Evolutionary conservation across 2,329 filamentous ascomycete species (phyloP).

Genomic region (Zopfia rhizophila): DNA sequence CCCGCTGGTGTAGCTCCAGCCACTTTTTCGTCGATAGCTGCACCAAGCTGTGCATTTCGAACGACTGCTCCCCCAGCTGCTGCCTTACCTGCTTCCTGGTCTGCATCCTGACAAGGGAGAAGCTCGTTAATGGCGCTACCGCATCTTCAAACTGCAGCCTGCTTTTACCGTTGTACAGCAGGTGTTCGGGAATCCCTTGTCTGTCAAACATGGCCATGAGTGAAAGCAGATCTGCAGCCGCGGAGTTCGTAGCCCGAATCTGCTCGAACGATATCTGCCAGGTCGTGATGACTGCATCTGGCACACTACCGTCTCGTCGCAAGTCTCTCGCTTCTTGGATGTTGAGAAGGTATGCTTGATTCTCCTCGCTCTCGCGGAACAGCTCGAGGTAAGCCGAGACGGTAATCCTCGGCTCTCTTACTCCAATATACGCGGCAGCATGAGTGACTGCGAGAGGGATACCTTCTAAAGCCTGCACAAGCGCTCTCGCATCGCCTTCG

Average conservation of each 20-base stretch:
- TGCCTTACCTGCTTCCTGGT: not conserved
- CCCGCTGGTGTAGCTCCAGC: conserved; percentile 31
- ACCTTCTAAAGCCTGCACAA: not conserved
- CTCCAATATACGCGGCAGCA: not conserved
- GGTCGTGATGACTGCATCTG: conserved; percentile 45
- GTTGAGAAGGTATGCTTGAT: conserved; percentile 18
- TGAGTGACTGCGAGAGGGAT: too few relatives aligned
- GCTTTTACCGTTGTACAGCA: conserved; percentile 31
- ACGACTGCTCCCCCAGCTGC: conserved; percentile 19
- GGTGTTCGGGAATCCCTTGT: conserved; percentile 49
- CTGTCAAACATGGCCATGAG: conserved; percentile 59
- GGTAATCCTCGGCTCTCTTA: not conserved
- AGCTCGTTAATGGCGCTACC: conserved; percentile 5
- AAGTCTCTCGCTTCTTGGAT: conserved; percentile 34
- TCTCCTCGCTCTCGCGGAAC: conserved; percentile 46
- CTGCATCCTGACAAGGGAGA: conserved; percentile 2
- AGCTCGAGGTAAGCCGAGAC: conserved; percentile 47
- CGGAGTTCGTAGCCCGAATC: conserved; percentile 34
- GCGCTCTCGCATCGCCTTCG: not conserved
- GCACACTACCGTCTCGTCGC: conserved; percentile 38
- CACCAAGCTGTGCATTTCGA: conserved; percentile 31
- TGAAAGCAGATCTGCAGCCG: conserved; percentile 53
- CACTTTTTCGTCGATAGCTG: conserved; percentile 29
- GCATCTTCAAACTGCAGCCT: conserved; percentile 10
- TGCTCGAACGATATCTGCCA: conserved; percentile 40